Base-by-base conservation (phyloP, 257 asterid genomes). In the Apocynum venetum region DNA sequence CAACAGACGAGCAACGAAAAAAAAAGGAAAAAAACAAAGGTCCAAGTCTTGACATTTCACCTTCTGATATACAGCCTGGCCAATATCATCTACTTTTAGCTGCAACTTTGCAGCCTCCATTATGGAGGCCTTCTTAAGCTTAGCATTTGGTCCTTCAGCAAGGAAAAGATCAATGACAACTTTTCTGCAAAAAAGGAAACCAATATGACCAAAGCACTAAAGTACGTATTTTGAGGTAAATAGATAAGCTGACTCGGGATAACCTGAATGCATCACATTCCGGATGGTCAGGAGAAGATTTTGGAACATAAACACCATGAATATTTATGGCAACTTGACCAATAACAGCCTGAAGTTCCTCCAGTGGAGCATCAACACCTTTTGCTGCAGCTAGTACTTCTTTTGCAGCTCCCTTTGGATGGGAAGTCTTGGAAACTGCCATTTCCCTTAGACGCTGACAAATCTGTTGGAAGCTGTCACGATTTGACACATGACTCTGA, bases 251-350 rank as follows among this genome's bases (percentile, higher is more conserved):
- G 70, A 63, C 79, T 38, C 44, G 56, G 78, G 74, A 51, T 73
- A 81, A 95, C 99, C 98, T 89, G 79, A 93, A 81, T 64, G 77
- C 61, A 76, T 93, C 98, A 83, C 79, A 85, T 72, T 87, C 85
- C n/a, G 93, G 93, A 84, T 86, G 65, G 76, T 88, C 97, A 55
- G 89, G 89, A 0, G 97, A 96, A 63, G 96, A 91, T 85, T 86
- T 96, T 59, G 88, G 89, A 71, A 96, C 92, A 64, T 87, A 90
- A 80, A 90, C 89, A 60, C 93, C 99, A 82, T 96, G 97, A 77
- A 96, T 84, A 77, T 91, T 85, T 38, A 86, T 82, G 67, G 97
- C 97, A 78, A 93, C 87, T 85, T 88, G 83, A 77, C 61, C 76
- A 78, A 91, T 77, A 60, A 91, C 87, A 76, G 88, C 76, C 83